Base-by-base conservation (phyloP, 768 basidiomycete species). In the Phanerochaete sordida region DNA sequence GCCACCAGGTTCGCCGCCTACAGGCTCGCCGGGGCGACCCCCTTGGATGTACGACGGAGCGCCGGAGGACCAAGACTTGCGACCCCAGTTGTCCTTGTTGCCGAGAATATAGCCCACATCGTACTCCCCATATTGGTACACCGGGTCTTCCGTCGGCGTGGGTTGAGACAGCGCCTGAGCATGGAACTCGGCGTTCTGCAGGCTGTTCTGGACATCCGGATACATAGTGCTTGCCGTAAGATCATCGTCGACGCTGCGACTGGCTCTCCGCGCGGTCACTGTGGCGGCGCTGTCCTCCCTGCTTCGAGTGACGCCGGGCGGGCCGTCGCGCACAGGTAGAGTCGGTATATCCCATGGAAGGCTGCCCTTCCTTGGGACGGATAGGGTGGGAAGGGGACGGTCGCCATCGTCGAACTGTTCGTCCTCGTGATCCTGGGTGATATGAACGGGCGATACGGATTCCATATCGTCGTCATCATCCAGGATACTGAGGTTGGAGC, bases 241-340 rank as follows among this genome's bases (percentile, higher is more conserved):
- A 46, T 80, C 73, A 50, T 85, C 82, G 58, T 87, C 84, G 64
- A 85, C 71, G 65, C 84, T 86, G 63, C 81, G 78, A 66, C 85
- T 88, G 23, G 81, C 80, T 21, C 85, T 77, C 56, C 86, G 30
- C 9, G 58, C 63, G 6, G 62, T 80, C n/a, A 85, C 68, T 12
- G 85, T 86, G 43, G 78, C 76, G 35, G 83, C 68, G 66, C 83
- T 85, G 58, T 79, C 81, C 67, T 87, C 87, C 46, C 84, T 76
- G 57, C 82, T 79, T 33, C 83, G 77, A 50, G 28, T 51, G 3
- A 39, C 5, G 21, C 35, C 35, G 8, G 53, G 15, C 3, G 16
- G 12, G 23, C 23, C n/a, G 7, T 54, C 71, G 67, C 35, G 68
- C 65, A 19, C 60, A 24, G 37, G 37, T 54, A 26, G 52, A 54